Percentiles rank a stretch among this genome's conserved stretches.
Evolutionary conservation across 495 filamentous ascomycete genomes (phyloP).

Genomic region (Letharia columbiana): DNA sequence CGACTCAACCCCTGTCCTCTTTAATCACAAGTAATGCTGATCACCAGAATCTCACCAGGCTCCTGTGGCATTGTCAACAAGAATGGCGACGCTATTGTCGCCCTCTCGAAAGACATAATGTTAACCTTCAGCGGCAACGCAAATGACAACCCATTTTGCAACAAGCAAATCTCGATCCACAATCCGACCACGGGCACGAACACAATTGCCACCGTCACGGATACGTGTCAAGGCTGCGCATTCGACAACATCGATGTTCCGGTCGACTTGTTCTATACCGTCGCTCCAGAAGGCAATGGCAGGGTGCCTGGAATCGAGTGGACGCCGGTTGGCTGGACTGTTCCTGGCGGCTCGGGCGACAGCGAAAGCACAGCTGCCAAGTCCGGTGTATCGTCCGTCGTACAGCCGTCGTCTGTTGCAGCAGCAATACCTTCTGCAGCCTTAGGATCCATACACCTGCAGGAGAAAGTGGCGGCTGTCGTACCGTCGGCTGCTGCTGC

Average conservation of each 20-base stretch:
- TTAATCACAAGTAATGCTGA: background rate
- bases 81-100: background rate
- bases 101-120: background rate
- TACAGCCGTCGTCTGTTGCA: background rate
- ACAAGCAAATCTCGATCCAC: constrained; percentile 7
- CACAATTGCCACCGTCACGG: background rate
- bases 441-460: background rate
- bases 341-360: background rate
- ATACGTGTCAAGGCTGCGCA: background rate
- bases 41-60: background rate
- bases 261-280: background rate
- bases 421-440: background rate
- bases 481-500: background rate
- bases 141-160: background rate
- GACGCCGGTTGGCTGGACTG: constrained; percentile 2
- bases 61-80: background rate
- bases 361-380: background rate
- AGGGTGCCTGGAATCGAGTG: background rate
- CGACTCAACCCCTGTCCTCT: background rate
- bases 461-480: background rate
- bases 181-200: background rate
- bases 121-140: background rate
- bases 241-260: background rate
- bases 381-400: background rate
- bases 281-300: background rate